These are phyloP conservation scores for Tilletia walkeri DNA, from an alignment of 1,284 basidiomycete species.

Conservation along the genomic window DNA sequence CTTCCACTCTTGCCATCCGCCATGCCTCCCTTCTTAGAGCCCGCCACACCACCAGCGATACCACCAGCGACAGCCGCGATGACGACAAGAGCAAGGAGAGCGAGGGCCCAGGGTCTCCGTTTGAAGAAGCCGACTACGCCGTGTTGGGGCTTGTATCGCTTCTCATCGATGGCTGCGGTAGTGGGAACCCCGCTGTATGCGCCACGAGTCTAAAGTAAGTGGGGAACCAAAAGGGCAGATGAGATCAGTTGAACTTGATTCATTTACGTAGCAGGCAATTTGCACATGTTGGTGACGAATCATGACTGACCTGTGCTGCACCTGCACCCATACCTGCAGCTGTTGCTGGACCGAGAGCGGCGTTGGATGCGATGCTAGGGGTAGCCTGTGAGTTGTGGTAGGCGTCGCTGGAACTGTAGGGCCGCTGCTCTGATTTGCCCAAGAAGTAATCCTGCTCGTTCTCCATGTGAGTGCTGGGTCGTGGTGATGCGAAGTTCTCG, in stretches of 20 bases:
- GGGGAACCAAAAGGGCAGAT: not conserved
- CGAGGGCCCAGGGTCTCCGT: slow-evolving; percentile 2
- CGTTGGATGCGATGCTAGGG: not conserved
- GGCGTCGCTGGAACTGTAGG: not conserved
- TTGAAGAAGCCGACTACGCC: not conserved
- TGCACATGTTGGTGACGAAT: no score
- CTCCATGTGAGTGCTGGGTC: not conserved
- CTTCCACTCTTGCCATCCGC: not conserved
- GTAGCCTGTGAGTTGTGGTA: not conserved
- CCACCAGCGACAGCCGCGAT: slow-evolving; percentile 1
- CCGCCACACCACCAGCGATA: not conserved
- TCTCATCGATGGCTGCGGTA: not conserved
- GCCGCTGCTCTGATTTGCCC: not conserved
- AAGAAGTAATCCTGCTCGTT: slow-evolving; percentile 5
- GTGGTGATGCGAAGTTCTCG: not conserved
- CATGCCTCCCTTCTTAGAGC: not conserved
- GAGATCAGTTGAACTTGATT: not conserved
- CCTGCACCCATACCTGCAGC: not conserved
- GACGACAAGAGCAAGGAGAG: slow-evolving; percentile 5
- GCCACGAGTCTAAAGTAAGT: not conserved
- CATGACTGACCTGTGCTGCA: not conserved
- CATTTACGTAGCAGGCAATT: no score
- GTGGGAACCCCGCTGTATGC: not conserved
- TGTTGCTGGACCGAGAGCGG: not conserved
- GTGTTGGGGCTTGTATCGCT: not conserved